Percentiles rank a stretch among this genome's conserved stretches.
Evolutionary conservation across 768 basidiomycete species (phyloP).

Genomic region (Botryobasidium botryosum): DNA sequence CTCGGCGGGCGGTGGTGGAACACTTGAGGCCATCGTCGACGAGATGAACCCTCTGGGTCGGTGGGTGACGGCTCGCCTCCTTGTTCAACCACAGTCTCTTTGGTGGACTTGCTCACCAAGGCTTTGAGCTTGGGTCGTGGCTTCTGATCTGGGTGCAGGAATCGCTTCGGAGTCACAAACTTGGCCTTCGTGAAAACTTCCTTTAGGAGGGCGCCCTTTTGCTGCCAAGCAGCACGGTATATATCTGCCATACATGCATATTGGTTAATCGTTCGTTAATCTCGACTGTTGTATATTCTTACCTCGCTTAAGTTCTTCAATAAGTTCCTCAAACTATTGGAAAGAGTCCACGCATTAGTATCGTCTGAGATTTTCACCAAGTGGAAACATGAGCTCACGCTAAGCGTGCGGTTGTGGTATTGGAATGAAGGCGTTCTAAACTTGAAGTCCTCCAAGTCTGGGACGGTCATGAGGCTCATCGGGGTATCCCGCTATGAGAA

Average conservation of each 20-base stretch:
- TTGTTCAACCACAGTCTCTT: too few species aligned
- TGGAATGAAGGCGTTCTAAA: slow-evolving; percentile 69
- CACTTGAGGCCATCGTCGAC: too few species aligned
- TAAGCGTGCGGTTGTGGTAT: slow-evolving; percentile 69
- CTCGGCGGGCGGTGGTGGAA: too few species aligned
- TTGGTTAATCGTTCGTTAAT: too few species aligned
- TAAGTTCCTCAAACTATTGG: neutral
- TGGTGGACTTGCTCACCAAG: too few species aligned
- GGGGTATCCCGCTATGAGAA: slow-evolving; percentile 28
- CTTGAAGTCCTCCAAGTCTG: slow-evolving; percentile 53
- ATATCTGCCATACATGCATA: too few species aligned
- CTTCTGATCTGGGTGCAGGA: neutral
- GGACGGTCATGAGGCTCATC: slow-evolving; percentile 16
- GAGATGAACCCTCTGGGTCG: too few species aligned
- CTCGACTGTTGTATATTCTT: too few species aligned
- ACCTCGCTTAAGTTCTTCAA: neutral
- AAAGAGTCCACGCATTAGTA: neutral
- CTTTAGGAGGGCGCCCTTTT: neutral
- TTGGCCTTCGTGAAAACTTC: neutral
- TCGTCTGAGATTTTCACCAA: neutral
- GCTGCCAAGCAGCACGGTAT: neutral
- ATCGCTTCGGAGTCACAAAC: neutral
- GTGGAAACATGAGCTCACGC: slow-evolving; percentile 31
- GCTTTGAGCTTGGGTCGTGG: neutral
- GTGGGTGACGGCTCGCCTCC: too few species aligned